Base-by-base conservation (phyloP, 2,329 filamentous ascomycete species). In the Onygenales sp. region DNA sequence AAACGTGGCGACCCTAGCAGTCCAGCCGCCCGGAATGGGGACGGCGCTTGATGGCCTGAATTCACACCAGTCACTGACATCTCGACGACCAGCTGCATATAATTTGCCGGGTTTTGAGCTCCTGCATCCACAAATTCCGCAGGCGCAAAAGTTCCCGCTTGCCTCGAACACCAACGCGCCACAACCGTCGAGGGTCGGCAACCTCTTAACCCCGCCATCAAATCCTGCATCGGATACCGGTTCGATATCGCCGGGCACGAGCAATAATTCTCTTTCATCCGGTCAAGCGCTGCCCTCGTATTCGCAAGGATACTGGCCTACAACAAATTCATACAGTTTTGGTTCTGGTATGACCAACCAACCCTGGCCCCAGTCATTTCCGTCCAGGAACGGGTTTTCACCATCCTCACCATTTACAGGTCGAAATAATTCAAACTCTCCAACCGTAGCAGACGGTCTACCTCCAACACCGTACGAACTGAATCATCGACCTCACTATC, bases 81-180 rank as follows among this genome's bases (percentile, higher is more conserved):
- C 84, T 68, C 81, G 86, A 64, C 81, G 86, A 69, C 81, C 83
- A 64, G 85, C 85, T 64, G 82, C 85, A 57, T 81, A 80, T 54
- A 79, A 80, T 61, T 78, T 90, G 57, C 85, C 85, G 54, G 79
- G 72, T 60, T 87, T 88, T 65, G 82, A 86, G 64, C 79, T 89
- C 50, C 81, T 82, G 59, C 82, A 84, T 52, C 82, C 83, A 60
- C 77, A 80, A 50, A 73, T 79, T 63, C 70, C 67, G 2, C 63
- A 69, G 59, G 63, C 70, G 27, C 68, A 78, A 61, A 82, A 81
- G 66, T 80, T 78, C 62, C 69, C 75, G 39, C 56, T 64, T 43
- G 66, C 67, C 47, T 70, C 69, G 47, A 63, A 63, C 48, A 62
- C 69, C 54, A 70, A 71, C 62, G 62, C 69, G 57, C 71, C 70